These are phyloP conservation scores for Cerioporus squamosus DNA, from an alignment of 1,284 basidiomycete species.

Conservation along the genomic window DNA sequence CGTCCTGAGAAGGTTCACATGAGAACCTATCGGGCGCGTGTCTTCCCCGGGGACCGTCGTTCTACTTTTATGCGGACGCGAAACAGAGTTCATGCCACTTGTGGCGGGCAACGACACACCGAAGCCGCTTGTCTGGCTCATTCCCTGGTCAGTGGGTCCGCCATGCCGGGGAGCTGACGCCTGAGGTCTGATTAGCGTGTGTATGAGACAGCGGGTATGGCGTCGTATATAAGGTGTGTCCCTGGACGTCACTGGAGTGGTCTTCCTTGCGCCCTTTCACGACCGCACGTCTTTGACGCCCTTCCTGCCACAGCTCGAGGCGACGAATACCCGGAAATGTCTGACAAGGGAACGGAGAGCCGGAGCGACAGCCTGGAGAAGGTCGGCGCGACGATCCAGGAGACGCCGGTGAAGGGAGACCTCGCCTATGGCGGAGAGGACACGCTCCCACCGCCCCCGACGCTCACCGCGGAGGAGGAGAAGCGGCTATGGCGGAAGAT, in stretches of 20 bases:
- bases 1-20: constrained; percentile 1
- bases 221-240: too few relatives aligned
- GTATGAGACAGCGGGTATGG: neutral
- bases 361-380: constrained; percentile 17
- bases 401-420: constrained; percentile 4
- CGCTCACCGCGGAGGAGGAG: constrained; percentile 55
- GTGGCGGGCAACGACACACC: neutral
- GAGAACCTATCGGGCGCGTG: neutral
- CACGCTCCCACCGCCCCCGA: constrained; percentile 48
- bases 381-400: constrained; percentile 6
- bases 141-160: neutral
- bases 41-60: neutral
- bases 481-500: constrained; percentile 65
- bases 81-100: neutral
- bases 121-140: neutral
- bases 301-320: neutral
- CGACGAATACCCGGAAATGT: constrained; percentile 1
- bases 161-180: neutral
- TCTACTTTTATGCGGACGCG: constrained; percentile 9
- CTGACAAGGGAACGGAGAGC: constrained; percentile 7
- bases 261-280: neutral
- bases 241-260: neutral
- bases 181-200: neutral
- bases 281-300: neutral
- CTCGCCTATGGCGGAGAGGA: constrained; percentile 29